Base-by-base conservation (phyloP, 176 grass and related monocot species). In the Hsuehochloa calcarea region DNA sequence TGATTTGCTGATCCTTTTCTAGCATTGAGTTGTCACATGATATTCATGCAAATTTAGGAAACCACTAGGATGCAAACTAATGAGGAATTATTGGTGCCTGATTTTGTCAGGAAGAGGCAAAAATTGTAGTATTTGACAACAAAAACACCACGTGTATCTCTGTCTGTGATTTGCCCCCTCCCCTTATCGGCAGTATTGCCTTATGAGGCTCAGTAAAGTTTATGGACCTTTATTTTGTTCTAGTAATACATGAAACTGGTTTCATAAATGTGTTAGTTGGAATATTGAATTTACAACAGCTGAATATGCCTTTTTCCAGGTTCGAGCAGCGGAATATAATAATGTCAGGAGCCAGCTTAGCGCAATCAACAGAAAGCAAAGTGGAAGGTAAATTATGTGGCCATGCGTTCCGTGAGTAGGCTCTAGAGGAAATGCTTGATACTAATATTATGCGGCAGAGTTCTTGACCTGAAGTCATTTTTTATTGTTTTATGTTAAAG, bases 291-390 rank as follows among this genome's bases (percentile, higher is more conserved):
- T 74, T 83, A 17, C 40, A 74, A 10, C 8, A 14, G 37, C 9
- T 68, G 12, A 79, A 74, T 76, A 44, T 51, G 15, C 35, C 11
- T 17, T 37, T 19, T 78, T 74, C 54, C 85, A 99, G 96, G 89
- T 96, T 49, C 86, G 96, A 68, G 83, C 72, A 82, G 86, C 96
- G 0, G 96, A 99, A 31, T 99, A 99, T 56, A 96, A 89, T 70
- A 99, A 93, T 89, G 86, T 99, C 34, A 94, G 94, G 82, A 92
- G 96, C 87, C 96, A 99, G 82, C 96, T 99, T 72, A 95, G 91
- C 64, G 86, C 90, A 29, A 99, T 99, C 68, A 99, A 94, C 75
- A 90, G 96, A 85, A 99, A 99, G 90, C 96, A 99, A 93, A 96
- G 77, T 84, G 96, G 96, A 82, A 96, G 93, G 96, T 99, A 94